Evolutionary conservation across 352 stramenopile genomes (phyloP).

Genomic region (Phytophthora ramorum): DNA sequence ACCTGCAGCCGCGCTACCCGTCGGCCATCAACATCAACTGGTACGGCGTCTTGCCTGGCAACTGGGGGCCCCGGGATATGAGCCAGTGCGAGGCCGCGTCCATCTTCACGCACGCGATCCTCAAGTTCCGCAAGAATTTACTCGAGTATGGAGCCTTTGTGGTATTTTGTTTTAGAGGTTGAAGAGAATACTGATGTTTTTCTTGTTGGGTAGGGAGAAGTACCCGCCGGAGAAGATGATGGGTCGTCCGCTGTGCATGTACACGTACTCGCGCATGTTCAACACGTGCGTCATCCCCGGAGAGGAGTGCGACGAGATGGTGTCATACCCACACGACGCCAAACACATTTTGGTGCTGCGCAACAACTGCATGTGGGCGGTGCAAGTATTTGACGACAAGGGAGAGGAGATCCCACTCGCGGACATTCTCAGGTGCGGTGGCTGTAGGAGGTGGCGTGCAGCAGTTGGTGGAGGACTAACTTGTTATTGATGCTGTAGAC

Average conservation of each 20-base stretch:
- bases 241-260: constrained; percentile 93
- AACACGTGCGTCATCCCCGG: constrained; percentile 96
- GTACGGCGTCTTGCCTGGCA: constrained; percentile 96
- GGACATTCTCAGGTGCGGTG: constrained; percentile 69
- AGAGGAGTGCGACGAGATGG: constrained; percentile 87
- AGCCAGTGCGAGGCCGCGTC: constrained; percentile 90
- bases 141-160: constrained; percentile 62
- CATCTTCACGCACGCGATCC: constrained; percentile 85
- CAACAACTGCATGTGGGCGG: constrained; percentile 91
- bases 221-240: constrained; percentile 95
- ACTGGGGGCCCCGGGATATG: constrained; percentile 92
- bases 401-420: constrained; percentile 75
- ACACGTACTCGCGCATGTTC: constrained; percentile 96
- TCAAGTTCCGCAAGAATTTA: constrained; percentile 94
- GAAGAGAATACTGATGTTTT: not conserved
- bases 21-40: constrained; percentile 98
- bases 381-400: constrained; percentile 82
- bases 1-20: constrained; percentile 95
- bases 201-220: constrained; percentile 65
- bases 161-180: not conserved
- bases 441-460: not conserved
- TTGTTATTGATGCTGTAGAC: constrained; percentile 36
- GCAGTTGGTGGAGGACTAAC: not conserved
- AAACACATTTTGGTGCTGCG: constrained; percentile 94
- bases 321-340: constrained; percentile 89